Evolutionary conservation across 768 basidiomycete genomes (phyloP).

Genomic region (Asterophora parasitica): DNA sequence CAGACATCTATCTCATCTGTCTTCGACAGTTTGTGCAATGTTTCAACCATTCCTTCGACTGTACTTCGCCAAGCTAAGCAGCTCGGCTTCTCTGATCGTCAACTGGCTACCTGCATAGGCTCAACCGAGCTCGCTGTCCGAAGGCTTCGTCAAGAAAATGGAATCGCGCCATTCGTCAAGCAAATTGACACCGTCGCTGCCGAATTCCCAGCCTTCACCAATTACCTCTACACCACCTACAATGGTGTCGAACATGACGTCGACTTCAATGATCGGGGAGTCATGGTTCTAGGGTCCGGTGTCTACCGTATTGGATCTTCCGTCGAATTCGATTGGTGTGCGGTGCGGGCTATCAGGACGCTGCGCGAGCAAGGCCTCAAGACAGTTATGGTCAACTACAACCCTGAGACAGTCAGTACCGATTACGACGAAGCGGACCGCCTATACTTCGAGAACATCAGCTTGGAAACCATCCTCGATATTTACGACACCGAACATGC

Average conservation of each 20-base stretch:
- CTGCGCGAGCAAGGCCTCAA: slow-evolving; percentile 91
- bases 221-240: slow-evolving; percentile 98
- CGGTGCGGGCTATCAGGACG: slow-evolving; percentile 94
- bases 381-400: slow-evolving; percentile 99
- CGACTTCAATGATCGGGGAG: slow-evolving; percentile 82
- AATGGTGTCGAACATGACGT: slow-evolving; percentile 95
- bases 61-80: slow-evolving; percentile 84
- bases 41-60: slow-evolving; percentile 56
- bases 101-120: slow-evolving; percentile 76
- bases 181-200: slow-evolving; percentile 99
- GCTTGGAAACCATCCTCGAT: slow-evolving; percentile 91
- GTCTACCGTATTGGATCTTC: slow-evolving; percentile 99
- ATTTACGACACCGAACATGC: slow-evolving; percentile 92
- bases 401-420: slow-evolving; percentile 98
- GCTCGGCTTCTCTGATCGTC: slow-evolving; percentile 92
- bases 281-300: slow-evolving; percentile 97
- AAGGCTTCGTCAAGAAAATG: slow-evolving; percentile 77
- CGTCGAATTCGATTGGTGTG: slow-evolving; percentile 99
- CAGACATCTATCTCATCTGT: background rate
- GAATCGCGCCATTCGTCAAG: slow-evolving; percentile 89
- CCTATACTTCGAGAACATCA: slow-evolving; percentile 98
- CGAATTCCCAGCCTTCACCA: slow-evolving; percentile 97
- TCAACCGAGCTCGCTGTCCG: slow-evolving; percentile 94
- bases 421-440: slow-evolving; percentile 99
- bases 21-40: slow-evolving; percentile 49